A percentile compares a stretch with the other conserved stretches of the same genome.
Conservation (phyloP, 495 filamentous ascomycete genomes). For the Xylaria scruposa region DNA sequence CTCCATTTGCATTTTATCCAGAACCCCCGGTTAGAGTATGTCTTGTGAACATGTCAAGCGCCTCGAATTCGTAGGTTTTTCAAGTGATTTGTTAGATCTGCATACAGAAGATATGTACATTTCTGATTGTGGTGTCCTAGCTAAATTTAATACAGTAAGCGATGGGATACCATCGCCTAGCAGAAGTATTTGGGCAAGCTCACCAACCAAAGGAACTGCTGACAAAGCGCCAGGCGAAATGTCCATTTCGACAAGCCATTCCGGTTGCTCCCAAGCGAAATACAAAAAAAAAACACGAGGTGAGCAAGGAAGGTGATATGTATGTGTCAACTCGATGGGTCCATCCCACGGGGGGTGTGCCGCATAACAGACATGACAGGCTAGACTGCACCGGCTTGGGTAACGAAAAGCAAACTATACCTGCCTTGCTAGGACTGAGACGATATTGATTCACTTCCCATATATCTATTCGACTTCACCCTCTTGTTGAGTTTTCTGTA, state of each 20-base stretch:
- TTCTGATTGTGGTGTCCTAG: neutral
- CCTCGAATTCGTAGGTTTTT: neutral
- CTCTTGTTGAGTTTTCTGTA: too few relatives aligned
- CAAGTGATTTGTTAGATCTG: neutral
- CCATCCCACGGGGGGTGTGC: neutral
- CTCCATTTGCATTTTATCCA: neutral
- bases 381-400: neutral
- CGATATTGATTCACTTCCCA: neutral
- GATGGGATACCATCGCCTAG: neutral
- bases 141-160: neutral
- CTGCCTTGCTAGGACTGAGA: neutral
- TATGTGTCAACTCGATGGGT: neutral
- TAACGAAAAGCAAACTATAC: neutral
- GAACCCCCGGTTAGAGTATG: too few relatives aligned
- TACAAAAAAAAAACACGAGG: neutral
- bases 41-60: neutral
- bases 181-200: neutral
- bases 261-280: neutral
- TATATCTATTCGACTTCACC: neutral
- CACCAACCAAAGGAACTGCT: neutral
- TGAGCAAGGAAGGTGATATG: neutral
- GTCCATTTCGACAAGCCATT: neutral
- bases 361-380: neutral
- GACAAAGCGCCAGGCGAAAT: neutral
- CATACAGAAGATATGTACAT: neutral